phyloP scores from a whole-genome alignment of 768 basidiomycete species.

The Tricholoma flavovirens region DNA sequence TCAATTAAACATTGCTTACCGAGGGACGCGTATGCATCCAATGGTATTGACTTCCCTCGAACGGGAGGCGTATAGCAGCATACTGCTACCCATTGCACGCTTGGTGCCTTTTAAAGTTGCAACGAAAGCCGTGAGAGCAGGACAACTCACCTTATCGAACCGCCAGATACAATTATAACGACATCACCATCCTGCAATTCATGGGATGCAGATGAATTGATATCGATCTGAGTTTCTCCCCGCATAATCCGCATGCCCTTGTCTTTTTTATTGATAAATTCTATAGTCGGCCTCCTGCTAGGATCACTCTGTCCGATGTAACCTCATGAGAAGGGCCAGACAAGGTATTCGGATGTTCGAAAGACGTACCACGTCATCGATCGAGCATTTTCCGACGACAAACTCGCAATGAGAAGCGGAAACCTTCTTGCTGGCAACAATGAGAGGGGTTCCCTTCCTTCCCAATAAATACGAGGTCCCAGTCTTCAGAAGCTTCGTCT shows the following conservation, averaged over 20 bases:
- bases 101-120: constrained; percentile 15
- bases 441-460: constrained; percentile 46
- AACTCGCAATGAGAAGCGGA: constrained; percentile 59
- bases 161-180: constrained; percentile 38
- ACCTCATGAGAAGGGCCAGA: background rate
- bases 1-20: constrained; percentile 32
- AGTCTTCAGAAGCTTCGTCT: constrained; percentile 57
- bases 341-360: background rate
- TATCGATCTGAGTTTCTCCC: constrained; percentile 23
- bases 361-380: constrained; percentile 50
- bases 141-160: constrained; percentile 40
- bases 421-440: constrained; percentile 56
- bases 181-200: constrained; percentile 51
- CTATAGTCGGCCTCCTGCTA: constrained; percentile 39
- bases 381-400: constrained; percentile 44
- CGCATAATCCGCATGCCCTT: constrained; percentile 41
- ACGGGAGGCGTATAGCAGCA: constrained; percentile 41
- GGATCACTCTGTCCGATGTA: constrained; percentile 40
- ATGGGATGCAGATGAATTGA: constrained; percentile 32
- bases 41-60: constrained; percentile 30
- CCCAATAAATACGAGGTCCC: constrained; percentile 50
- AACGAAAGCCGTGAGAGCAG: background rate
- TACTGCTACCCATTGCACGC: constrained; percentile 46
- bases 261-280: constrained; percentile 41
- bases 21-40: constrained; percentile 42